Conservation (phyloP, 768 basidiomycete genomes). For the Neoboletus subvelutipes region DNA sequence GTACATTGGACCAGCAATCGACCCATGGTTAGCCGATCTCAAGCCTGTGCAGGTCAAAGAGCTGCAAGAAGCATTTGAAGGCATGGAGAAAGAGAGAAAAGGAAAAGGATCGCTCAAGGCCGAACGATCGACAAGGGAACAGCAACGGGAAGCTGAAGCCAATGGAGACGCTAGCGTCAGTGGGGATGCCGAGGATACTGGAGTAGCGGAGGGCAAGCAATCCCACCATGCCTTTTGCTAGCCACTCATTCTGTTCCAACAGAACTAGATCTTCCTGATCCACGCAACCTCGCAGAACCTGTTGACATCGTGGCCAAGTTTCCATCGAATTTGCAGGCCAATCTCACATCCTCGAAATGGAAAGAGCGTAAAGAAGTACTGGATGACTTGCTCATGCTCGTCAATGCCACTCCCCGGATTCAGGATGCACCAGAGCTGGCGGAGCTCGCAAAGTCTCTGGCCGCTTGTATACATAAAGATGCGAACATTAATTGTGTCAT, state of each 20-base stretch:
- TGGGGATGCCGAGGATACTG: conserved; percentile 41
- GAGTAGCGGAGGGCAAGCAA: conserved; percentile 50
- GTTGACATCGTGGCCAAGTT: conserved; percentile 77
- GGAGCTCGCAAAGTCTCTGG: conserved; percentile 75
- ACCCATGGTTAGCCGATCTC: conserved; percentile 82
- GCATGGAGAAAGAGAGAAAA: conserved; percentile 78
- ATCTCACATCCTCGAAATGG: conserved; percentile 92
- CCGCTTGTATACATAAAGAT: conserved; percentile 79
- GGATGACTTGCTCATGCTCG: conserved; percentile 72
- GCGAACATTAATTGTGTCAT: conserved; percentile 96
- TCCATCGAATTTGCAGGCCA: conserved; percentile 69
- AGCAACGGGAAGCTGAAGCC: conserved; percentile 67
- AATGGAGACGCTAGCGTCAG: conserved; percentile 38
- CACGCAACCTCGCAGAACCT: conserved; percentile 75
- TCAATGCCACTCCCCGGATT: conserved; percentile 72
- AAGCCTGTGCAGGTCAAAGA: conserved; percentile 98
- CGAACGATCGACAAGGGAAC: conserved; percentile 72
- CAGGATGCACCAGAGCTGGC: conserved; percentile 76
- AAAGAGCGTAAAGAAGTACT: conserved; percentile 94
- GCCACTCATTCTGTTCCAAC: conserved; percentile 13
- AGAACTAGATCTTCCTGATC: conserved; percentile 66
- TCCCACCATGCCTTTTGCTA: not conserved
- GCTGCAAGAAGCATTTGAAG: conserved; percentile 85
- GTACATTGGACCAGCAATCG: conserved; percentile 80
- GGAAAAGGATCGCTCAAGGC: conserved; percentile 83